A percentile compares a stretch with the other conserved stretches of the same genome.
phyloP scores from a whole-genome alignment of 331 rosid genomes.

The Phaseolus coccineus region DNA sequence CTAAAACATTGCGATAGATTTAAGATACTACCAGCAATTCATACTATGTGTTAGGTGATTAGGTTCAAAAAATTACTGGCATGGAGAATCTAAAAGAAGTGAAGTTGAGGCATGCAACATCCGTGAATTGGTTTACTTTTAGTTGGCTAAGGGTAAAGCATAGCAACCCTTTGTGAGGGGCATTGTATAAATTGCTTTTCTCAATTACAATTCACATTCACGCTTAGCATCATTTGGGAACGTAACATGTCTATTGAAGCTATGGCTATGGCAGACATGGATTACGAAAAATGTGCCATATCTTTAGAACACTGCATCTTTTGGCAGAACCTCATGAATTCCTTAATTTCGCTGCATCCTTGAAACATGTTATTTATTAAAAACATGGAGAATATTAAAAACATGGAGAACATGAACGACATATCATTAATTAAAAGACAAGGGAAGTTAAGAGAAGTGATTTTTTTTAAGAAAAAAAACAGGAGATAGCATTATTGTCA shows the following conservation, averaged over 20 bases:
- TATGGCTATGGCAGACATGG: slow-evolving; percentile 58
- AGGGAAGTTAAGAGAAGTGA: no score
- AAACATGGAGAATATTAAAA: no score
- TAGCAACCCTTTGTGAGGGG: background rate
- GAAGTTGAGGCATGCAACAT: slow-evolving; percentile 8
- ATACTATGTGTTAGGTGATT: no score
- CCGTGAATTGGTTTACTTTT: slow-evolving; percentile 34
- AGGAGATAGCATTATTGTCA: no score
- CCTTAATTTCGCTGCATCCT: background rate
- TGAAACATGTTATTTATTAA: no score
- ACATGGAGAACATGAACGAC: no score
- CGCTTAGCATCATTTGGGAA: background rate
- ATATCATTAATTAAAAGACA: no score
- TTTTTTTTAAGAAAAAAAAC: no score
- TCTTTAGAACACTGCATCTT: slow-evolving; percentile 45
- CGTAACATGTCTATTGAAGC: slow-evolving; percentile 52
- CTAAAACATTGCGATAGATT: no score
- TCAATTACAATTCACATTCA: background rate
- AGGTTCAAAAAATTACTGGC: no score
- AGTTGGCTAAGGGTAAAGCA: background rate
- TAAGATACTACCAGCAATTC: no score
- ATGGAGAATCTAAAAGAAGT: background rate
- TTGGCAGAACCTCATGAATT: slow-evolving; percentile 4
- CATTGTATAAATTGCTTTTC: slow-evolving; percentile 22
- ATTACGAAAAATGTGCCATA: slow-evolving; percentile 40